Conservation (phyloP, 1,284 basidiomycete species). For the Ceratobasidium sp. region DNA sequence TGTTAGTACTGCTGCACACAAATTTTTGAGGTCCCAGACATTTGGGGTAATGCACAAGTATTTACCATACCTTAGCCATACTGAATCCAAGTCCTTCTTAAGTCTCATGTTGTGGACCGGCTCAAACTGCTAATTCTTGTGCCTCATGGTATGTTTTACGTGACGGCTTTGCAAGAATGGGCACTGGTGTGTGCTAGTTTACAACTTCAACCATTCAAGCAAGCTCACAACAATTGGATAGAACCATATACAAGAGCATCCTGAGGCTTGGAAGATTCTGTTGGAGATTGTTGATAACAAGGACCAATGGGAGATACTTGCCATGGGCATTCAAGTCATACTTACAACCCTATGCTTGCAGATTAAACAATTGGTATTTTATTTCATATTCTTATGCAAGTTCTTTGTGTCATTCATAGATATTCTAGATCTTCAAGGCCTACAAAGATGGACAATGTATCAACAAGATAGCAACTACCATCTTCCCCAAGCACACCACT, state of each 20-base stretch:
- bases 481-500: neutral
- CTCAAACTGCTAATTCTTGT: neutral
- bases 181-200: constrained; percentile 5
- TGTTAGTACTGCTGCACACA: neutral
- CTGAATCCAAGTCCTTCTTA: too few species aligned
- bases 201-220: too few species aligned
- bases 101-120: constrained; percentile 5
- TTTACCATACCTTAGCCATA: too few species aligned
- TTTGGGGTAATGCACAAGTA: neutral
- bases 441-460: neutral
- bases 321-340: neutral
- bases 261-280: neutral
- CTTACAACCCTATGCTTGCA: neutral
- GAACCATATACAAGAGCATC: neutral
- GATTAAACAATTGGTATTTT: neutral
- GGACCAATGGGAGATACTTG: neutral
- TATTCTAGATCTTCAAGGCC: neutral
- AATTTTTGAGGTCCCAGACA: neutral
- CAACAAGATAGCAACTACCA: neutral
- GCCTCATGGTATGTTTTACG: neutral
- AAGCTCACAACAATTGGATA: neutral
- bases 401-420: neutral
- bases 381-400: neutral
- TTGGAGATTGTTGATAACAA: neutral
- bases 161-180: constrained; percentile 2